phyloP scores from a whole-genome alignment of 768 basidiomycete species.

The Leucogyrophana mollusca region DNA sequence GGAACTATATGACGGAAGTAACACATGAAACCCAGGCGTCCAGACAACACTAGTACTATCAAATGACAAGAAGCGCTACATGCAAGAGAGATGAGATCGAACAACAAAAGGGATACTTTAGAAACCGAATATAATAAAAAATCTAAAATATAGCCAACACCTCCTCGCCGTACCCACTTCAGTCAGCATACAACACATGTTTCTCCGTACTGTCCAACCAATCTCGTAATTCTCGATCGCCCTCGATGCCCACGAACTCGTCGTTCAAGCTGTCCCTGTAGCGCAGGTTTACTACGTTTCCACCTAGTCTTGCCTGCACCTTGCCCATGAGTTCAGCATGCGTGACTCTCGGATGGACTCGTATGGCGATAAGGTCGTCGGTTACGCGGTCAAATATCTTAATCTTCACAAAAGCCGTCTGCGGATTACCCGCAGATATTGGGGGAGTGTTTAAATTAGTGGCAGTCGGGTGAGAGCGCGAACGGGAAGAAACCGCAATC shows the following conservation, averaged over 20 bases:
- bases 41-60: no score
- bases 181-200: constrained; percentile 81
- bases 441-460: constrained; percentile 60
- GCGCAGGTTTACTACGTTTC: constrained; percentile 63
- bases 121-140: constrained; percentile 22
- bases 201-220: constrained; percentile 84
- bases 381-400: constrained; percentile 94
- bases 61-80: neutral
- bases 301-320: constrained; percentile 82
- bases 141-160: constrained; percentile 26
- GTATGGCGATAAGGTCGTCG: constrained; percentile 95
- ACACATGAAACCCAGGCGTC: no score
- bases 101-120: neutral
- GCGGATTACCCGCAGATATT: constrained; percentile 75
- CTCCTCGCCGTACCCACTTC: constrained; percentile 13
- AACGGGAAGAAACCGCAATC: constrained; percentile 43
- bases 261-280: constrained; percentile 76
- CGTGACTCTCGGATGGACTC: constrained; percentile 90
- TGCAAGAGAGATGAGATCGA: neutral
- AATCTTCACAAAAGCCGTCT: constrained; percentile 94
- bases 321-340: constrained; percentile 88
- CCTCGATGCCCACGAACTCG: constrained; percentile 59
- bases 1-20: no score
- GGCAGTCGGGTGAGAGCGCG: constrained; percentile 58
- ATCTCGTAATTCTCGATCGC: constrained; percentile 59